A percentile compares a stretch with the other conserved stretches of the same genome.
Evolutionary conservation across 371 early-diverging fungal genomes (phyloP).

Genomic region (Zychaea mexicana): DNA sequence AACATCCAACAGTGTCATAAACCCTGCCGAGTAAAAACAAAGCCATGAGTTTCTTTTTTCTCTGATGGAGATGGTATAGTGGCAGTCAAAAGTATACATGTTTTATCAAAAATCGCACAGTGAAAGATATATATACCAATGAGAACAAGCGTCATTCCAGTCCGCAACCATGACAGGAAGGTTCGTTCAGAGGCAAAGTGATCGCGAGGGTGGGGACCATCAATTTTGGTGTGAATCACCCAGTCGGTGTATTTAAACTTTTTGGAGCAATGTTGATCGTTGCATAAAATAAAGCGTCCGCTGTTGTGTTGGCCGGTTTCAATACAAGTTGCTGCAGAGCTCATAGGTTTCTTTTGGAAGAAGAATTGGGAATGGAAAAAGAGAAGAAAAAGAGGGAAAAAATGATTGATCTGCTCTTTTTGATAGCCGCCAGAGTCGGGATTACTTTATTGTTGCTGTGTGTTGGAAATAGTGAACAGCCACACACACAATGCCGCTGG

Average conservation of each 20-base stretch:
- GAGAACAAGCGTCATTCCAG: constrained; percentile 37
- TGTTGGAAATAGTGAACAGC: too few species aligned
- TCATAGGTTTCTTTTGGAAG: too few species aligned
- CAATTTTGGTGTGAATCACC: constrained; percentile 36
- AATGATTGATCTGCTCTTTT: too few species aligned
- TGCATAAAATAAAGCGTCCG: constrained; percentile 34
- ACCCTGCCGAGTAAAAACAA: constrained; percentile 22
- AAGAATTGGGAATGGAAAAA: too few species aligned
- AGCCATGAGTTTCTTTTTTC: background rate
- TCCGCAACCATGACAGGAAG: constrained; percentile 42
- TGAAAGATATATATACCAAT: constrained; percentile 27
- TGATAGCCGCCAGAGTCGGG: too few species aligned
- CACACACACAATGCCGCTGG: too few species aligned
- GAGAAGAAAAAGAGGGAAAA: background rate
- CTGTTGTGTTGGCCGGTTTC: constrained; percentile 28
- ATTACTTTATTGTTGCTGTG: too few species aligned
- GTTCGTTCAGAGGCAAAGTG: constrained; percentile 49
- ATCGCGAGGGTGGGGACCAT: constrained; percentile 50
- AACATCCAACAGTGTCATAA: constrained; percentile 42
- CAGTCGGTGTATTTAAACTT: constrained; percentile 34
- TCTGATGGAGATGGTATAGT: too few species aligned
- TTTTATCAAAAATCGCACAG: too few species aligned
- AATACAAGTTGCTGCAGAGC: background rate
- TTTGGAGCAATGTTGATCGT: constrained; percentile 31
- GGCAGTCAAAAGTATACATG: too few species aligned